phyloP scores from a whole-genome alignment of 495 filamentous ascomycete species.

The Glarea lozoyensis region DNA sequence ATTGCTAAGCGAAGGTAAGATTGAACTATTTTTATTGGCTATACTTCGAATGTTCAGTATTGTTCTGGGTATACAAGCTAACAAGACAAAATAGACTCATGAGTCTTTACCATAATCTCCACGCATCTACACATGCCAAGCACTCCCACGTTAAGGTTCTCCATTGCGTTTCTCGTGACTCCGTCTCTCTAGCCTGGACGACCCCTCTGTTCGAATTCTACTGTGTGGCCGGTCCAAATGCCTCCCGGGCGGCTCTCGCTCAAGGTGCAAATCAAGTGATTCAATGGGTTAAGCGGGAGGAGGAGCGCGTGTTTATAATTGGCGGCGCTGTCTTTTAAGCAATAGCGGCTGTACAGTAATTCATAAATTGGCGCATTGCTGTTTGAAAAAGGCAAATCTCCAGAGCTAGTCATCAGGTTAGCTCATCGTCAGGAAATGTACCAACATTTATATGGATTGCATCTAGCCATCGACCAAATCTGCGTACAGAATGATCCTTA shows the following conservation, averaged over 20 bases:
- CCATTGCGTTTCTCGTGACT: constrained; percentile 62
- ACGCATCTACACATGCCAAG: constrained; percentile 74
- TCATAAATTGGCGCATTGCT: no score
- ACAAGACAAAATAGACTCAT: constrained; percentile 46
- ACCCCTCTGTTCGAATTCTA: constrained; percentile 90
- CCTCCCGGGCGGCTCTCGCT: constrained; percentile 67
- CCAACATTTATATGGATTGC: no score
- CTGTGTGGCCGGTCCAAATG: constrained; percentile 75
- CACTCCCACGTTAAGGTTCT: constrained; percentile 77
- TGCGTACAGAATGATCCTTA: no score
- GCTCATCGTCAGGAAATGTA: no score
- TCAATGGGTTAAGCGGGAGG: constrained; percentile 82
- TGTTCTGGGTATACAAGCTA: background rate
- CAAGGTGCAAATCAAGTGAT: constrained; percentile 80
- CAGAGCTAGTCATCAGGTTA: no score
- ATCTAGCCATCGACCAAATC: no score
- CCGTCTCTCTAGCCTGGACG: constrained; percentile 78
- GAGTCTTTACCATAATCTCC: constrained; percentile 75
- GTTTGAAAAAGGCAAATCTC: no score
- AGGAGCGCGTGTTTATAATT: constrained; percentile 81
- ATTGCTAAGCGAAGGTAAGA: constrained; percentile 56
- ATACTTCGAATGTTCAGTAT: background rate
- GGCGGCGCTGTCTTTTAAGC: constrained; percentile 22
- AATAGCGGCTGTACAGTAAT: no score
- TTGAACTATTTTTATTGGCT: background rate